Evolutionary conservation across 2,329 filamentous ascomycete species (phyloP).

Genomic region (Colletotrichum sp.): DNA sequence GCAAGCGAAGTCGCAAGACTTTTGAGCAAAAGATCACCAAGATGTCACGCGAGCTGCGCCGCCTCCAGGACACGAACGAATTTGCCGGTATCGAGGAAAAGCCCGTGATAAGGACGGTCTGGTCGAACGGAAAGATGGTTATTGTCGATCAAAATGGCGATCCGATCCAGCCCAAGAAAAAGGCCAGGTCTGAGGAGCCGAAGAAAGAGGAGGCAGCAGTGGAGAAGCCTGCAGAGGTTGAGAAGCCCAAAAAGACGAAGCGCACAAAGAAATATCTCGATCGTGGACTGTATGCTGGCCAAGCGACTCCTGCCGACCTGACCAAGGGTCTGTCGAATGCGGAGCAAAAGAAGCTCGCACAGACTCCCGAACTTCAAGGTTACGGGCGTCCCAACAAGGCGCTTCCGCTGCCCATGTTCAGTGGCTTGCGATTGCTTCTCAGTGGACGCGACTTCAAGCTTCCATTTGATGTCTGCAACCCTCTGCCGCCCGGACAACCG

Average conservation of each 20-base stretch:
- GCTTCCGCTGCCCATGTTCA: slow-evolving; percentile 81
- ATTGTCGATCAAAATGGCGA: slow-evolving; percentile 46
- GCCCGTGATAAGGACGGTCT: slow-evolving; percentile 63
- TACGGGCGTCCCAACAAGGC: slow-evolving; percentile 56
- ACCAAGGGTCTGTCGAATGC: slow-evolving; percentile 50
- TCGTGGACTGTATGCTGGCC: slow-evolving; percentile 88
- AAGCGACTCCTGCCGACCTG: slow-evolving; percentile 60
- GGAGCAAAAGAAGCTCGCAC: slow-evolving; percentile 57
- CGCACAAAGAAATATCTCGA: slow-evolving; percentile 77
- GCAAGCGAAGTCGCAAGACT: slow-evolving; percentile 65
- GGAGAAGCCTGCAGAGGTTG: slow-evolving; percentile 42
- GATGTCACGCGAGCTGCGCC: slow-evolving; percentile 61
- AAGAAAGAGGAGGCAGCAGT: slow-evolving; percentile 25
- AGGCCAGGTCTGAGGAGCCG: slow-evolving; percentile 26
- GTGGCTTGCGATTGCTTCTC: slow-evolving; percentile 73
- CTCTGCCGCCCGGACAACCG: slow-evolving; percentile 82
- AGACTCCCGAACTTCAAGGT: slow-evolving; percentile 51
- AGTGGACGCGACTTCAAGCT: slow-evolving; percentile 83
- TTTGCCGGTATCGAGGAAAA: slow-evolving; percentile 63
- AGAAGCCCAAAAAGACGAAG: slow-evolving; percentile 40
- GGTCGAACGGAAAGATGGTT: slow-evolving; percentile 69
- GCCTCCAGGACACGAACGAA: slow-evolving; percentile 68
- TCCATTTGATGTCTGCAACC: slow-evolving; percentile 88
- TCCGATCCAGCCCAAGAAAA: slow-evolving; percentile 29
- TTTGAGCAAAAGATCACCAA: slow-evolving; percentile 52